Evolutionary conservation across 2,329 filamentous ascomycete species (phyloP).

Genomic region (Macrophomina phaseolina): DNA sequence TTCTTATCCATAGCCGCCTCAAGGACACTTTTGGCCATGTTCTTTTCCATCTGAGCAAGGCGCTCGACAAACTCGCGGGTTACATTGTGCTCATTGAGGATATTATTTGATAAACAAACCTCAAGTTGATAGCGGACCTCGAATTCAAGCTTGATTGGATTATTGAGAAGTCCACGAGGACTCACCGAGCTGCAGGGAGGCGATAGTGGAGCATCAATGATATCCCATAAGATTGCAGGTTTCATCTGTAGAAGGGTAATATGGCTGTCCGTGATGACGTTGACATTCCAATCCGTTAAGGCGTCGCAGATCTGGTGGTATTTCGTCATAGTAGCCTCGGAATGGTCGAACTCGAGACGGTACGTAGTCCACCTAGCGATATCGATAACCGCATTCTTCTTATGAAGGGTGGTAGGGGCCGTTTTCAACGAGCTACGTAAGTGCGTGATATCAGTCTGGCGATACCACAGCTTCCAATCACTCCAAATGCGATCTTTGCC

Average conservation of each 20-base stretch:
- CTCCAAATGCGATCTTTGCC: slow-evolving; percentile 56
- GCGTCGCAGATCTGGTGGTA: slow-evolving; percentile 57
- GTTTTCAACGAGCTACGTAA: slow-evolving; percentile 36
- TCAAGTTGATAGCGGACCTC: slow-evolving; percentile 87
- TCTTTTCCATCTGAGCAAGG: slow-evolving; percentile 59
- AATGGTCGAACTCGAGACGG: slow-evolving; percentile 54
- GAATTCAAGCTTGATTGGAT: slow-evolving; percentile 60
- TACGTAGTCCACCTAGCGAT: slow-evolving; percentile 68
- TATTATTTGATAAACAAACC: slow-evolving; percentile 82
- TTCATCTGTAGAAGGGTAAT: slow-evolving; percentile 48
- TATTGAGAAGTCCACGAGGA: background rate
- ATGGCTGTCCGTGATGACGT: slow-evolving; percentile 49
- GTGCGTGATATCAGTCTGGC: slow-evolving; percentile 68
- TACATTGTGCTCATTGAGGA: slow-evolving; percentile 78
- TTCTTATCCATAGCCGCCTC: slow-evolving; percentile 74
- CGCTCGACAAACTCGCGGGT: slow-evolving; percentile 68
- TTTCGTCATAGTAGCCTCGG: slow-evolving; percentile 37
- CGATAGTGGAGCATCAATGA: slow-evolving; percentile 32
- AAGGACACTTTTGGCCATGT: slow-evolving; percentile 68
- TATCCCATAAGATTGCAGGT: slow-evolving; percentile 33
- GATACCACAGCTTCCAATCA: slow-evolving; percentile 64
- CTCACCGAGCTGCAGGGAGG: background rate
- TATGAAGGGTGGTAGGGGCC: slow-evolving; percentile 51
- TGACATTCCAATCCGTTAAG: slow-evolving; percentile 76
- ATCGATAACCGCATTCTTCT: slow-evolving; percentile 32